A percentile compares a stretch with the other conserved stretches of the same genome.
These are phyloP conservation scores for Phytopythium chamaehyphon DNA, from an alignment of 352 stramenopile species.

Conservation along the genomic window DNA sequence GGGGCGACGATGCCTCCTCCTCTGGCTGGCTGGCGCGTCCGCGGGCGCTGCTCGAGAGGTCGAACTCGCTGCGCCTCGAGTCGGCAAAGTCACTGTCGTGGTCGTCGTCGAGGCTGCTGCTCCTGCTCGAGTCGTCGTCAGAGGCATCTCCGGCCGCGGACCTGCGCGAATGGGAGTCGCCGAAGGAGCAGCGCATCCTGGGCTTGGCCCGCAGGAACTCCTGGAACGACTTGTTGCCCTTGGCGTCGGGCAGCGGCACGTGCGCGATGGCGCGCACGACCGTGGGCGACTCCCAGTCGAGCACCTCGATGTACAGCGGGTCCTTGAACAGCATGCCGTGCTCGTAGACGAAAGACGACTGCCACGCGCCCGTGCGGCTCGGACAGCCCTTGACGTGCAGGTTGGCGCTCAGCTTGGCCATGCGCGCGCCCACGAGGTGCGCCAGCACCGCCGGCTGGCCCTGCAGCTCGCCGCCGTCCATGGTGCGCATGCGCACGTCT, in stretches of 20 bases:
- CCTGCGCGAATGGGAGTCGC: slow-evolving; percentile 11
- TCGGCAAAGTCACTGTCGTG: slow-evolving; percentile 10
- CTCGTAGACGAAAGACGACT: slow-evolving; percentile 76
- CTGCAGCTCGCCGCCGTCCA: slow-evolving; percentile 37
- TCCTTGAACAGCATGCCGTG: slow-evolving; percentile 68
- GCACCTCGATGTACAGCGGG: slow-evolving; percentile 58
- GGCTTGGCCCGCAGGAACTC: slow-evolving; percentile 26
- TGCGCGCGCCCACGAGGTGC: slow-evolving; percentile 59
- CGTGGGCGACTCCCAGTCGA: slow-evolving; percentile 49
- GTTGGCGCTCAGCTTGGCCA: slow-evolving; percentile 66
- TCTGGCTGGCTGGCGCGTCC: background rate
- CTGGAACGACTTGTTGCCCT: slow-evolving; percentile 27
- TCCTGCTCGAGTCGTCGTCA: slow-evolving; percentile 26
- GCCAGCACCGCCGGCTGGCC: slow-evolving; percentile 65
- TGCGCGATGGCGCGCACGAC: slow-evolving; percentile 40
- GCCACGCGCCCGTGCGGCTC: slow-evolving; percentile 34
- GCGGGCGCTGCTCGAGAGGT: slow-evolving; percentile 11
- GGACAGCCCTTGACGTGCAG: slow-evolving; percentile 60
- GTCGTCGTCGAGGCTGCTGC: slow-evolving; percentile 20
- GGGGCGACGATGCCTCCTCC: background rate
- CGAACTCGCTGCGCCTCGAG: background rate
- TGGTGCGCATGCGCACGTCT: slow-evolving; percentile 45
- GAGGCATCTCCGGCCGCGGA: slow-evolving; percentile 23
- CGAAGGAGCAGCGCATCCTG: slow-evolving; percentile 1
- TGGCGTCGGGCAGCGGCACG: slow-evolving; percentile 32